A percentile compares a stretch with the other conserved stretches of the same genome.
These are phyloP conservation scores for Camillea tinctor DNA, from an alignment of 2,329 filamentous ascomycete species.

Conservation along the genomic window DNA sequence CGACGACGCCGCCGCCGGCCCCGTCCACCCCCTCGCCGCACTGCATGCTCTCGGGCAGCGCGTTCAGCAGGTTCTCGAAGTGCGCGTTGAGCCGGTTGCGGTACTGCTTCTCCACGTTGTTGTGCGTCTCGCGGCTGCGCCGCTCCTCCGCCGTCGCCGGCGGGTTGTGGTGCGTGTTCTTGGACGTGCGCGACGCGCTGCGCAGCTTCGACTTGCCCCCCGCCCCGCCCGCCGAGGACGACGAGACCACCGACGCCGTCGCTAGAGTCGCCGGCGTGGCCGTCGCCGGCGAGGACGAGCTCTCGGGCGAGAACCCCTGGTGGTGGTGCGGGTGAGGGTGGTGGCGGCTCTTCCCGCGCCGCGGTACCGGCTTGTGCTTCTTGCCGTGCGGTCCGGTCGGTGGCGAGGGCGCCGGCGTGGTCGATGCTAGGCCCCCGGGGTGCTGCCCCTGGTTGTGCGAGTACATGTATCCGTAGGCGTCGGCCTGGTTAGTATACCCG, in stretches of 20 bases:
- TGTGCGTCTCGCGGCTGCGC: slow-evolving; percentile 39
- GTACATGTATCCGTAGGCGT: slow-evolving; percentile 26
- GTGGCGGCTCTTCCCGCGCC: slow-evolving; percentile 16
- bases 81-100: slow-evolving; percentile 46
- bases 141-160: slow-evolving; percentile 33
- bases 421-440: slow-evolving; percentile 11
- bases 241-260: slow-evolving; percentile 18
- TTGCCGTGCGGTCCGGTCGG: slow-evolving; percentile 18
- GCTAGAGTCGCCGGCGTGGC: neutral
- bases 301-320: slow-evolving; percentile 17
- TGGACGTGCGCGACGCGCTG: slow-evolving; percentile 34
- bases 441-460: slow-evolving; percentile 23
- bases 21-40: slow-evolving; percentile 28
- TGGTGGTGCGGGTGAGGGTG: slow-evolving; percentile 12
- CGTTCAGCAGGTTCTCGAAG: slow-evolving; percentile 43
- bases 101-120: slow-evolving; percentile 49
- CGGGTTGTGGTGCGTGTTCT: slow-evolving; percentile 36
- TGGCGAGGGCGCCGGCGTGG: slow-evolving; percentile 19
- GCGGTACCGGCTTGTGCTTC: slow-evolving; percentile 19
- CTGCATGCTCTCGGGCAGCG: slow-evolving; percentile 38
- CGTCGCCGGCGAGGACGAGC: slow-evolving; percentile 14
- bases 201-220: slow-evolving; percentile 29
- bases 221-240: slow-evolving; percentile 7
- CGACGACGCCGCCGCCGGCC: slow-evolving; percentile 14
- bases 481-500: slow-evolving; percentile 17